These are phyloP conservation scores for Colletotrichum graminicola DNA, from an alignment of 2,329 filamentous ascomycete species.

Conservation along the genomic window DNA sequence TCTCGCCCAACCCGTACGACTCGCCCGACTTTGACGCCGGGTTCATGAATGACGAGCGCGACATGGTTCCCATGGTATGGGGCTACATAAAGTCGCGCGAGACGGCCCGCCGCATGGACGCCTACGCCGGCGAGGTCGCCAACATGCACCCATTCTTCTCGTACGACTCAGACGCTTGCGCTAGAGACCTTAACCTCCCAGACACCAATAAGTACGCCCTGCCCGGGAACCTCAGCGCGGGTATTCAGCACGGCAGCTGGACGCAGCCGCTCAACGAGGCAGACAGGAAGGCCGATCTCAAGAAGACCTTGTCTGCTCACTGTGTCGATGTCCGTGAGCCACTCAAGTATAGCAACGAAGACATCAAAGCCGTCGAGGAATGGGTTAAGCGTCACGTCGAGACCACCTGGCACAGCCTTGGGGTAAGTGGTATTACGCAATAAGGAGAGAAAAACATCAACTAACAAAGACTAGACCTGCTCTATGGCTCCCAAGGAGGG, in stretches of 20 bases:
- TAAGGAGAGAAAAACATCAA: too few relatives aligned
- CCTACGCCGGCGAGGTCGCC: conserved; percentile 80
- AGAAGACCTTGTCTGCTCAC: conserved; percentile 72
- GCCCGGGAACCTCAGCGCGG: conserved; percentile 76
- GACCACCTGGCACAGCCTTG: conserved; percentile 77
- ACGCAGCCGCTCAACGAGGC: conserved; percentile 67
- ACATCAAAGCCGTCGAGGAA: conserved; percentile 76
- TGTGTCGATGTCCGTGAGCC: conserved; percentile 70
- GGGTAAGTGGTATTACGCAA: conserved; percentile 53
- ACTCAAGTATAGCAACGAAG: conserved; percentile 73
- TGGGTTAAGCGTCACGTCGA: conserved; percentile 80
- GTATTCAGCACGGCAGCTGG: conserved; percentile 82
- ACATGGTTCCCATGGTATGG: conserved; percentile 89
- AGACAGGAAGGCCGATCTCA: conserved; percentile 60
- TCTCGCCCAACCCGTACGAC: conserved; percentile 78
- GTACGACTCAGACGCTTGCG: conserved; percentile 76
- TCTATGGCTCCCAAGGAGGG: conserved; percentile 82
- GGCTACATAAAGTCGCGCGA: conserved; percentile 86
- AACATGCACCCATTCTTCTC: conserved; percentile 79
- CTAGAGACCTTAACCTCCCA: conserved; percentile 78
- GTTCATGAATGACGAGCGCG: conserved; percentile 88
- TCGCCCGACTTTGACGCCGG: conserved; percentile 82
- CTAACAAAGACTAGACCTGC: conserved; percentile 64
- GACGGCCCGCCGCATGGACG: conserved; percentile 82
- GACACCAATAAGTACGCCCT: conserved; percentile 83